A percentile compares a stretch with the other conserved stretches of the same genome.
These are phyloP conservation scores for Metschnikowia orientalis DNA, from an alignment of 805 yeast species.

Conservation along the genomic window DNA sequence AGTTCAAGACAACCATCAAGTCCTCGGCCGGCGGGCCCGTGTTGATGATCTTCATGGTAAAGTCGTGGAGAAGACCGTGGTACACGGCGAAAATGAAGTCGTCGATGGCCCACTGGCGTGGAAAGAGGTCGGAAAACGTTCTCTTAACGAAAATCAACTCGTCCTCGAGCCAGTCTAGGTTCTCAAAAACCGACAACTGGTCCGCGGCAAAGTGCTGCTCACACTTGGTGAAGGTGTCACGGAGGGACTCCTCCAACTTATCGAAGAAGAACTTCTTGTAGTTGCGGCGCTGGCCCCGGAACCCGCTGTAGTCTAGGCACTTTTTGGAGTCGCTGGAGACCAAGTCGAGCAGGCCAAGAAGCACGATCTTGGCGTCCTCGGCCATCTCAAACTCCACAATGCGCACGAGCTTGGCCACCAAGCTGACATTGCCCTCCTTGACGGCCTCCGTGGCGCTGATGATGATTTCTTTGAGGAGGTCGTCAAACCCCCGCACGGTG, in stretches of 20 bases:
- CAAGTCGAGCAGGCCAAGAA: slow-evolving; percentile 30
- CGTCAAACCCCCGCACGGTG: slow-evolving; percentile 57
- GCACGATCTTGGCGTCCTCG: slow-evolving; percentile 57
- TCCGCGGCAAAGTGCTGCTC: slow-evolving; percentile 47
- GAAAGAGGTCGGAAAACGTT: slow-evolving; percentile 57
- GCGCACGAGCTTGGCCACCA: slow-evolving; percentile 69
- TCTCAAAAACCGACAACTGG: slow-evolving; percentile 58
- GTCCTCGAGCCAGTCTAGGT: slow-evolving; percentile 78
- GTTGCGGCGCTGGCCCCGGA: slow-evolving; percentile 44
- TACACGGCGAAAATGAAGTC: slow-evolving; percentile 59
- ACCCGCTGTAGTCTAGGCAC: slow-evolving; percentile 26
- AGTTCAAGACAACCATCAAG: slow-evolving; percentile 68
- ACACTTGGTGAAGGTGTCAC: slow-evolving; percentile 65
- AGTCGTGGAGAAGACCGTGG: slow-evolving; percentile 58
- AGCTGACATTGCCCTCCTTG: slow-evolving; percentile 60
- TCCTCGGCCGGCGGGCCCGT: slow-evolving; percentile 77
- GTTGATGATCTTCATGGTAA: slow-evolving; percentile 60
- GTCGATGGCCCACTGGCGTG: slow-evolving; percentile 70
- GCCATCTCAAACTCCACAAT: slow-evolving; percentile 76
- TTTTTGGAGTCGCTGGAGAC: slow-evolving; percentile 14
- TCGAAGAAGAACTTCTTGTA: slow-evolving; percentile 60
- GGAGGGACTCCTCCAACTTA: slow-evolving; percentile 55
- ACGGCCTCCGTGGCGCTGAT: slow-evolving; percentile 68
- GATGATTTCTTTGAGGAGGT: slow-evolving; percentile 59
- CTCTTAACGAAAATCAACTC: slow-evolving; percentile 66